A percentile compares a stretch with the other conserved stretches of the same genome.
Conservation (phyloP, 768 basidiomycete genomes). For the Mycena leptocephala region DNA sequence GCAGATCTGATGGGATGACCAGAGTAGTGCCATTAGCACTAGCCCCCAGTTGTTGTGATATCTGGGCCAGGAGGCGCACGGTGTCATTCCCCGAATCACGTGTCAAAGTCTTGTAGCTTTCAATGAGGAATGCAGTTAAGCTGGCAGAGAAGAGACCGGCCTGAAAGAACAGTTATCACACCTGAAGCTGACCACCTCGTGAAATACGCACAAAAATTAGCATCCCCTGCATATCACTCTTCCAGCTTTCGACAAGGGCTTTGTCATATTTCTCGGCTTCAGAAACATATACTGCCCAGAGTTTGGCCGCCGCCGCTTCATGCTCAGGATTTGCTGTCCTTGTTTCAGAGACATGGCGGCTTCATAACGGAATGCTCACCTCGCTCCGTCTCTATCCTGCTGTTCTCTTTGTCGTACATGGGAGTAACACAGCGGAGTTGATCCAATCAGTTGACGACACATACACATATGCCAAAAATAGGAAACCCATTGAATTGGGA, state of each 20-base stretch:
- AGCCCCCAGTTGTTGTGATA: neutral
- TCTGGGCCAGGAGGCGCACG: neutral
- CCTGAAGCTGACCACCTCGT: neutral
- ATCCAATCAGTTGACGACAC: too few relatives aligned
- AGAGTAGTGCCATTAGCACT: neutral
- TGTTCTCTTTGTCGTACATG: too few relatives aligned
- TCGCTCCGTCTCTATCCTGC: too few relatives aligned
- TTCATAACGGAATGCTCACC: too few relatives aligned
- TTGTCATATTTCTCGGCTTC: conserved; percentile 4
- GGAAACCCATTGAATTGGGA: too few relatives aligned
- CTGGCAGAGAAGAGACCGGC: conserved; percentile 1
- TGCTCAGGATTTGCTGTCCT: too few relatives aligned
- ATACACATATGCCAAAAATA: too few relatives aligned
- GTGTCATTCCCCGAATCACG: neutral
- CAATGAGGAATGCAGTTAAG: neutral
- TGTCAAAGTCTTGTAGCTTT: neutral
- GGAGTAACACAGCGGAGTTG: too few relatives aligned
- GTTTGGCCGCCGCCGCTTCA: too few relatives aligned
- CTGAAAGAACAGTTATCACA: neutral
- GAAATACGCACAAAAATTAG: neutral
- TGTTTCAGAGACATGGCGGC: too few relatives aligned
- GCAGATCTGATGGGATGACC: neutral
- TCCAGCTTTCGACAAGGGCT: neutral
- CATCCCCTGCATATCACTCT: too few relatives aligned
- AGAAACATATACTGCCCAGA: too few relatives aligned